A percentile compares a stretch with the other conserved stretches of the same genome.
phyloP scores from a whole-genome alignment of 2,329 filamentous ascomycete species.

The Colletotrichum agaves region DNA sequence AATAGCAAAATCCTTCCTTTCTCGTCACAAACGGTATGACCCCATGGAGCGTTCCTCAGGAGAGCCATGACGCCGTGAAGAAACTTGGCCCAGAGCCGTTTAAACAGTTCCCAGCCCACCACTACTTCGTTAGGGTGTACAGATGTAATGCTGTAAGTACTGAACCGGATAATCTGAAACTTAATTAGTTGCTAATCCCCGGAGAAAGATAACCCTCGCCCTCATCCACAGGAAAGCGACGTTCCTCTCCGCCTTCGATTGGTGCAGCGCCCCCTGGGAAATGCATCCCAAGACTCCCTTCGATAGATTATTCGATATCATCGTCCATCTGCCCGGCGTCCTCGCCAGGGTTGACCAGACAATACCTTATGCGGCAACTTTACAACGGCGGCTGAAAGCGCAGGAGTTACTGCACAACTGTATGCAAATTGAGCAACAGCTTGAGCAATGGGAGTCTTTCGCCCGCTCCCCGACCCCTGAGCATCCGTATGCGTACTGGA shows the following conservation, averaged over 20 bases:
- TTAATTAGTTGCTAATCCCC: not conserved
- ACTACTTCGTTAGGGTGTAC: slow-evolving; percentile 67
- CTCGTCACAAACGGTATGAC: slow-evolving; percentile 45
- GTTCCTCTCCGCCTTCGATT: slow-evolving; percentile 63
- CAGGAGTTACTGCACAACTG: slow-evolving; percentile 61
- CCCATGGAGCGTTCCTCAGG: slow-evolving; percentile 51
- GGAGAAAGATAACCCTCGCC: slow-evolving; percentile 55
- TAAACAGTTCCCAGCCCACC: slow-evolving; percentile 63
- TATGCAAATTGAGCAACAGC: slow-evolving; percentile 57
- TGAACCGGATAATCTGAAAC: not conserved
- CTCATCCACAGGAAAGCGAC: slow-evolving; percentile 61
- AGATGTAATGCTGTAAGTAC: slow-evolving; percentile 61
- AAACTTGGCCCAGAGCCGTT: slow-evolving; percentile 59
- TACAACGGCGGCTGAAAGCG: slow-evolving; percentile 55
- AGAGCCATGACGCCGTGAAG: slow-evolving; percentile 50
- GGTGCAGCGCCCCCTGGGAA: slow-evolving; percentile 63
- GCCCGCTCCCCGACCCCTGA: slow-evolving; percentile 44
- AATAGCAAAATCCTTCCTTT: slow-evolving; percentile 58
- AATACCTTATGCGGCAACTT: slow-evolving; percentile 50
- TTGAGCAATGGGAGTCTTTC: slow-evolving; percentile 59
- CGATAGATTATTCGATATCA: slow-evolving; percentile 63
- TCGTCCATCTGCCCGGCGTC: slow-evolving; percentile 59
- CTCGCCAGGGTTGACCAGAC: slow-evolving; percentile 58
- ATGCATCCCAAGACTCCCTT: slow-evolving; percentile 61
- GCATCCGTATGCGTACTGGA: slow-evolving; percentile 53